Evolutionary conservation across 2,329 filamentous ascomycete species (phyloP).

Genomic region (Aspergillus sp.): DNA sequence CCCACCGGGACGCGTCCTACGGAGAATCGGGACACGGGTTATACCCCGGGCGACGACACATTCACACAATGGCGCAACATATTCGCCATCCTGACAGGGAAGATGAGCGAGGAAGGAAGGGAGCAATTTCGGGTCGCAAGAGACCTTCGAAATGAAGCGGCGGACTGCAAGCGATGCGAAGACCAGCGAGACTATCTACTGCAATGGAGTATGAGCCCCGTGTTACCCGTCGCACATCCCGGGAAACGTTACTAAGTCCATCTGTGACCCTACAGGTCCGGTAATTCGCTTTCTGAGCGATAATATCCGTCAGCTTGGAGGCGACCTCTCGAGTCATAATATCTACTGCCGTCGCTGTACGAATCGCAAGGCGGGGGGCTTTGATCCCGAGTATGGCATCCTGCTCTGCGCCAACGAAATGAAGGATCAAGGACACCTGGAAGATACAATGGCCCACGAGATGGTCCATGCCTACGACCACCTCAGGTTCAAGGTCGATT

Average conservation of each 20-base stretch:
- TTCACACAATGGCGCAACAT: conserved; percentile 71
- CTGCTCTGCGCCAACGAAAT: conserved; percentile 91
- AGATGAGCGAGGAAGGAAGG: conserved; percentile 65
- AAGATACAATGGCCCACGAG: conserved; percentile 94
- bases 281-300: conserved; percentile 82
- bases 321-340: conserved; percentile 68
- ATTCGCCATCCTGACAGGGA: conserved; percentile 76
- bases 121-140: conserved; percentile 75
- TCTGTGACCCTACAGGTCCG: conserved; percentile 52
- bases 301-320: conserved; percentile 76
- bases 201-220: conserved; percentile 57
- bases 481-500: conserved; percentile 85
- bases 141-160: conserved; percentile 70
- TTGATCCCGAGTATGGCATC: conserved; percentile 82
- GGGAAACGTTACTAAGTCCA: conserved; percentile 5
- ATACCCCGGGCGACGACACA: conserved; percentile 38
- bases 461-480: conserved; percentile 98
- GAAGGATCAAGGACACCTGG: conserved; percentile 72
- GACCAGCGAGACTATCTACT: conserved; percentile 79
- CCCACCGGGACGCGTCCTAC: conserved; percentile 18
- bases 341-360: conserved; percentile 81
- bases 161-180: conserved; percentile 79
- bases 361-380: conserved; percentile 72
- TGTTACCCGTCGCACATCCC: not conserved
- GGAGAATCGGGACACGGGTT: conserved; percentile 33